Evolutionary conservation across 2,329 filamentous ascomycete species (phyloP), one percentile per base, ranked within the genome.

Genomic region (Raffaelea arxii): DNA sequence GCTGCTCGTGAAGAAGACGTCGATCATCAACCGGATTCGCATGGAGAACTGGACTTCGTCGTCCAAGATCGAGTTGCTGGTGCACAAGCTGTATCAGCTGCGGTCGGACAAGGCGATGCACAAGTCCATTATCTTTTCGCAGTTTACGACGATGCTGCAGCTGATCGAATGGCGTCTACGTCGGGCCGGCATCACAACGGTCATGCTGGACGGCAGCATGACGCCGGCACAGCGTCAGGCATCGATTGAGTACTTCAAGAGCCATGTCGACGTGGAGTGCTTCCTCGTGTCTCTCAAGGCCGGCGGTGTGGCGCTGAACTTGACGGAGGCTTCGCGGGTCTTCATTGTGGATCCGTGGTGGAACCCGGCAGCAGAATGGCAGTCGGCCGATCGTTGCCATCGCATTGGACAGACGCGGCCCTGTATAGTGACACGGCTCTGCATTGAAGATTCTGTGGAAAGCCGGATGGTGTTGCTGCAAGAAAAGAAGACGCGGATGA

Each of bases 331-430:
- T 1, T 94, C 87, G 2, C 77, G 87, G 42, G 92, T 98, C 10
- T 97, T 95, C 64, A 96, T 97, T 51, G 82, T 97, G 49, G 92
- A 98, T 58, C 92, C 92, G 73, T 97, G 92, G 92, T 98, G 92
- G 92, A 97, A 97, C 56, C 92, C 92, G n/a, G 90, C 90, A n/a
- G 91, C 91, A 0, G 92, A 98, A 67, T 98, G 92, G 92, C 92
- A 98, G 66, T 92, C 86, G 51, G 92, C 92, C 3, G 92, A 98
- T 62, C 78, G 86, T 53, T 89, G 85, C 59, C 92, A 97, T 66
- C 89, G 92, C 47, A 98, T 97, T 55, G 92, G 92, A 25, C 92
- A 98, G 69, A 86, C 82, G 41, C 84, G 92, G 7, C 91, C 91
- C 24, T 97, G 92, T 62, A 87, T 87, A 30, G 94, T 98, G 56